Conservation (phyloP, 306 rosid species). For the Neltuma alba region DNA sequence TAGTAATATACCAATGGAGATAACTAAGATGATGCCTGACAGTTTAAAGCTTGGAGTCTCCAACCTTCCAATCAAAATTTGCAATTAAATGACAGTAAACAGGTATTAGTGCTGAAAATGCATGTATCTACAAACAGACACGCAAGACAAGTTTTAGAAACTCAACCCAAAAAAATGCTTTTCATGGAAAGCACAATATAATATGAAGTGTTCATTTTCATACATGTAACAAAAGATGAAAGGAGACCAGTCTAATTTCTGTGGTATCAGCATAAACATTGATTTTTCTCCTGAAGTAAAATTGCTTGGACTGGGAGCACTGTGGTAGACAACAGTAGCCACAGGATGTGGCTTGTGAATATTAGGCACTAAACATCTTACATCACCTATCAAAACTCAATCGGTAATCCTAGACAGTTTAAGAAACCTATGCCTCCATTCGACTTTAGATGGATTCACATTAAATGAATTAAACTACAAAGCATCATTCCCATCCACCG, state of each 20-base stretch:
- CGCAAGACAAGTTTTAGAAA: constrained; percentile 2
- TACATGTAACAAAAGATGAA: neutral
- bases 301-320: neutral
- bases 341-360: neutral
- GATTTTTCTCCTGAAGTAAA: neutral
- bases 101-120: constrained; percentile 5
- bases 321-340: neutral
- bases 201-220: neutral
- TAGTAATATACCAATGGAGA: constrained; percentile 84
- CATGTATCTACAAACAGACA: neutral
- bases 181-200: neutral
- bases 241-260: neutral
- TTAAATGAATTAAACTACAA: neutral
- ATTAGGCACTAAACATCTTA: neutral
- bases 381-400: neutral
- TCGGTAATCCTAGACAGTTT: neutral
- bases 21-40: constrained; percentile 82
- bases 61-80: constrained; percentile 69
- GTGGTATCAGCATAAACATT: neutral
- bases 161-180: neutral
- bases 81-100: constrained; percentile 37
- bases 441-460: neutral
- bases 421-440: neutral
- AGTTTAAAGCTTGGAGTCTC: constrained; percentile 84
- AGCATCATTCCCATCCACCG: neutral